Conservation (phyloP, 148 eudicot genomes). For the Euryodendron excelsum region DNA sequence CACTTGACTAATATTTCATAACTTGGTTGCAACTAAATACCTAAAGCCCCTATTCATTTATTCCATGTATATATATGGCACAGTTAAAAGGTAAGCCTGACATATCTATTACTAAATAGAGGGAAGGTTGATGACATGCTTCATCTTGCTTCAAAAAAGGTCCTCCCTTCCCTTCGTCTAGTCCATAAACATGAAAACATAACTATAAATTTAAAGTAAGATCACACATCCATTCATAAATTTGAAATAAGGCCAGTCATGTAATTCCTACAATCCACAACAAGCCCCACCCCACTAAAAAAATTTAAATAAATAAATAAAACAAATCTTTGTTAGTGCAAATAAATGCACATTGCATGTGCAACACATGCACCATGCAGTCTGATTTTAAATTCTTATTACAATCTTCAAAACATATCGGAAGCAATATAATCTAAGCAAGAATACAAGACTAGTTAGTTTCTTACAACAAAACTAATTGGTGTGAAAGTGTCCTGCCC, state of each 20-base stretch:
- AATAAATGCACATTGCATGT: not conserved
- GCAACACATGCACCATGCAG: not conserved
- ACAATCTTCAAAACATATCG: not conserved
- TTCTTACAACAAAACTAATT: conserved; percentile 79
- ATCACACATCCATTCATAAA: not conserved
- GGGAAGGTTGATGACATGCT: not conserved
- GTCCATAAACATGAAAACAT: too few species aligned
- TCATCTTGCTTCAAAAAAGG: too few species aligned
- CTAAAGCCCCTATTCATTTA: not conserved
- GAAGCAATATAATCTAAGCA: not conserved
- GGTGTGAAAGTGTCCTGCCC: conserved; percentile 99
- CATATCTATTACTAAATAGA: not conserved
- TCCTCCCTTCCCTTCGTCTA: too few species aligned
- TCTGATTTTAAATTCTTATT: not conserved
- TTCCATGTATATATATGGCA: not conserved
- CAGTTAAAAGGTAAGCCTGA: not conserved
- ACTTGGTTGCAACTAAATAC: not conserved
- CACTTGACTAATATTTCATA: not conserved
- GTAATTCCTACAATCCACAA: not conserved
- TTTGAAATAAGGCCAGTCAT: not conserved
- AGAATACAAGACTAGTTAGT: not conserved
- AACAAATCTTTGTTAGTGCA: not conserved
- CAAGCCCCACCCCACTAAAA: not conserved
- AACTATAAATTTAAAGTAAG: not conserved
- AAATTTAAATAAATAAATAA: not conserved